A percentile compares a stretch with the other conserved stretches of the same genome.
phyloP scores from a whole-genome alignment of 73 alveolate genomes.

The Uronychia binucleata region DNA sequence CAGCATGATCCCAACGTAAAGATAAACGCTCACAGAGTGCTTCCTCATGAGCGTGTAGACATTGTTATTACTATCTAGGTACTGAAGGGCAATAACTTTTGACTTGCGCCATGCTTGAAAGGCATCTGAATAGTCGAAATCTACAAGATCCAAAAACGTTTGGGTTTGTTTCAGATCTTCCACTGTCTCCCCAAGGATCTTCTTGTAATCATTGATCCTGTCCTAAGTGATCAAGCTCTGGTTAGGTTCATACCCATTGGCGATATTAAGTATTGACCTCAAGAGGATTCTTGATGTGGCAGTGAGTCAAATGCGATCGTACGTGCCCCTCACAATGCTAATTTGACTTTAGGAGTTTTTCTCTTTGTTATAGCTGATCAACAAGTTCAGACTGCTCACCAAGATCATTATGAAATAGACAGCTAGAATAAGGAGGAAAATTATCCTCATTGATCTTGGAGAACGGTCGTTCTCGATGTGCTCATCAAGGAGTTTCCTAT shows the following conservation, averaged over 20 bases:
- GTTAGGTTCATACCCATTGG: not conserved
- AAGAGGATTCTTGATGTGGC: not conserved
- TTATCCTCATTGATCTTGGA: not conserved
- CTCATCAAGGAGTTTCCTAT: not conserved
- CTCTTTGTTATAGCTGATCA: not conserved
- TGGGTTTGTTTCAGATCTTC: not conserved
- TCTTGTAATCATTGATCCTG: not conserved
- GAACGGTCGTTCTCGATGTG: not conserved
- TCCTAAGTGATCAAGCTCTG: not conserved
- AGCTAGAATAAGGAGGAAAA: not conserved
- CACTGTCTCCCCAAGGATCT: not conserved
- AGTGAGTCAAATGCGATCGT: not conserved
- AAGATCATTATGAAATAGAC: not conserved
- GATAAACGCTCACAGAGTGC: not conserved
- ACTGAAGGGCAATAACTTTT: not conserved
- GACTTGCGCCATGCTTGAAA: not conserved
- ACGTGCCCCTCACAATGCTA: not conserved
- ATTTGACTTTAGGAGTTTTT: not conserved
- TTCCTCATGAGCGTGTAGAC: not conserved
- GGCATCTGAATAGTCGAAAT: not conserved
- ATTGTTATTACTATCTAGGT: not conserved
- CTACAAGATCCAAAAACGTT: not conserved
- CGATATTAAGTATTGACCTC: not conserved
- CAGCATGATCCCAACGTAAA: not conserved
- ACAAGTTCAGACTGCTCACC: not conserved